Percentiles rank a stretch among this genome's conserved stretches.
Conservation (phyloP, 228 moss, liverwort and hornwort species). For the Sphagnum magellanicum region DNA sequence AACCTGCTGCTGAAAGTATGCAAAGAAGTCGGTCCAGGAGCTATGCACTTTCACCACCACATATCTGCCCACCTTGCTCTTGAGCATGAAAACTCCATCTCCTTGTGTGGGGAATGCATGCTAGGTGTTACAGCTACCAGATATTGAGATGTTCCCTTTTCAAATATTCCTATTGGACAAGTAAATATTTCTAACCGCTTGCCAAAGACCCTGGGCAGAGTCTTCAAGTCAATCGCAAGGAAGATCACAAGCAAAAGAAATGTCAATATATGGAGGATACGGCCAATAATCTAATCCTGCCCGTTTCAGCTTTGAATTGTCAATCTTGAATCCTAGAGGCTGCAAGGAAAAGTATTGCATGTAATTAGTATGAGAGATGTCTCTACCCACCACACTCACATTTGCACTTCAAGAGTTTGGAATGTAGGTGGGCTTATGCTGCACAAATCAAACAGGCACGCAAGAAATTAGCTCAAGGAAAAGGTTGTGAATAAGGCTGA, state of each 20-base stretch:
- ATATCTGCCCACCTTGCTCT: slow-evolving; percentile 46
- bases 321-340: slow-evolving; percentile 87
- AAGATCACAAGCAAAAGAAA: neutral
- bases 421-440: neutral
- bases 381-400: too few relatives aligned
- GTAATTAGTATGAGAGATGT: too few relatives aligned
- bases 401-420: neutral
- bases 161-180: too few relatives aligned
- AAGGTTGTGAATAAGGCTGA: neutral
- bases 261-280: slow-evolving; percentile 53
- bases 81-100: slow-evolving; percentile 26
- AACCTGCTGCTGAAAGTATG: slow-evolving; percentile 83
- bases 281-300: slow-evolving; percentile 99
- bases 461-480: neutral
- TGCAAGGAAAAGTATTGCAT: slow-evolving; percentile 23
- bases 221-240: neutral
- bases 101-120: neutral
- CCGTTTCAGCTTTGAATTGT: slow-evolving; percentile 92
- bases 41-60: slow-evolving; percentile 96
- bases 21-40: slow-evolving; percentile 79
- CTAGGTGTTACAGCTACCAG: too few relatives aligned
- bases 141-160: too few relatives aligned
- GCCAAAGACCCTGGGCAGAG: neutral
- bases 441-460: neutral
- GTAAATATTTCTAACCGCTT: neutral